Percentiles rank a stretch among this genome's conserved stretches.
Conservation (phyloP, 768 basidiomycete species). For the Suillus brevipes region DNA sequence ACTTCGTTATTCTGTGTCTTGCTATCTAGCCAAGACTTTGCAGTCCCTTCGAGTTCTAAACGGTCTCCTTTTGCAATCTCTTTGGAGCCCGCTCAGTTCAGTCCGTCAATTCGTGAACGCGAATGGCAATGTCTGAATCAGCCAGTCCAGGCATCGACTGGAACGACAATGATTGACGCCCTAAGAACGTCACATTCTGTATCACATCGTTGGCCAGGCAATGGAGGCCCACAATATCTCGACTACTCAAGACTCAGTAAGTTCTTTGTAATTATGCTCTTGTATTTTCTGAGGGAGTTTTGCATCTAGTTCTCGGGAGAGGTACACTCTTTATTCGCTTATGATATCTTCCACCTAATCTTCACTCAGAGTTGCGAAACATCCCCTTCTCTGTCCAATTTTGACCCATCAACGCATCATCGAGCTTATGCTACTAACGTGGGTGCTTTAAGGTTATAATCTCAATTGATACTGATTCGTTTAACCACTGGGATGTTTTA, state of each 20-base stretch:
- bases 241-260: background rate
- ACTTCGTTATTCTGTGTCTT: too few species aligned
- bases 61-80: too few species aligned
- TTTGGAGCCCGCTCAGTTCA: too few species aligned
- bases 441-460: background rate
- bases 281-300: background rate
- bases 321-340: background rate
- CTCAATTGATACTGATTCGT: background rate
- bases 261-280: background rate
- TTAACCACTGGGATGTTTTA: constrained; percentile 22
- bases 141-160: too few species aligned
- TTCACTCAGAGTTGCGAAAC: background rate
- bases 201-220: background rate
- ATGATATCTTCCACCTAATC: background rate
- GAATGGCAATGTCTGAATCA: too few species aligned
- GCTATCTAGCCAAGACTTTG: too few species aligned
- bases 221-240: background rate
- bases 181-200: background rate
- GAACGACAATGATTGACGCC: too few species aligned
- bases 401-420: background rate
- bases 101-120: too few species aligned
- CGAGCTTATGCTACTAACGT: background rate
- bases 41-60: too few species aligned
- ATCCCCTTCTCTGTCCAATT: background rate
- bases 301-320: background rate